Base-by-base conservation (phyloP, 495 filamentous ascomycete species). In the Penicillium verhagenii region DNA sequence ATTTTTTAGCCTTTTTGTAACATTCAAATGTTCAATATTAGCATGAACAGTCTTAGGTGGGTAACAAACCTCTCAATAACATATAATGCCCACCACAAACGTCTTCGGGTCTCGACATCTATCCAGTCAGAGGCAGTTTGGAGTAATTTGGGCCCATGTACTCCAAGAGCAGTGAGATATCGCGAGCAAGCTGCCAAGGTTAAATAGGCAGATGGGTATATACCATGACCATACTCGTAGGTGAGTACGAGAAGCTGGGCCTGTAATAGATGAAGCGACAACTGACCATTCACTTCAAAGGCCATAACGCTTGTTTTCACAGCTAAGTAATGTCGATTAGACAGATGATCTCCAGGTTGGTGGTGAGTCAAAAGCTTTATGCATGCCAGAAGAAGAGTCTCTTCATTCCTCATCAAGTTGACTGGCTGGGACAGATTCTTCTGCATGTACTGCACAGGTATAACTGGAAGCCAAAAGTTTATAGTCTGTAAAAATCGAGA, bases 81-180 rank as follows among this genome's bases (percentile, higher is more conserved):
- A 59, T 54, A 59, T 13, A 59, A 18, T 21, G 39, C 38, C 56
- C 56, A 59, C 56, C 56, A 59, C 45, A 59, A 20, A 19, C 56
- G 56, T 37, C 56, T 59, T 39, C 42, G 20, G 10, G 25, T 14
- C 25, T 59, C 56, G 6, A 20, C 33, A 8, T 54, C 44, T 16
- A 59, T 49, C 56, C 56, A 59, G 23, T 50, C 33, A 13, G 14
- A 20, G 16, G 51, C 10, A 35, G 45, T 8, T 2, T 43, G 13
- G 16, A 26, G 35, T 28, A 2, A 14, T 14, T n/a, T 5, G 14
- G 6, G 14, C 18, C 42, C 18, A 13, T 50, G 16, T 24, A 52
- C 46, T 19, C 24, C 47, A 3, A 57, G 38, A 23, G 54, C 54
- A 6, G 16, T 33, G 10, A 57, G 25, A 38, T 57, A 57, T 21